Evolutionary conservation across 768 basidiomycete species (phyloP).

Genomic region (Boletus reticuloceps): DNA sequence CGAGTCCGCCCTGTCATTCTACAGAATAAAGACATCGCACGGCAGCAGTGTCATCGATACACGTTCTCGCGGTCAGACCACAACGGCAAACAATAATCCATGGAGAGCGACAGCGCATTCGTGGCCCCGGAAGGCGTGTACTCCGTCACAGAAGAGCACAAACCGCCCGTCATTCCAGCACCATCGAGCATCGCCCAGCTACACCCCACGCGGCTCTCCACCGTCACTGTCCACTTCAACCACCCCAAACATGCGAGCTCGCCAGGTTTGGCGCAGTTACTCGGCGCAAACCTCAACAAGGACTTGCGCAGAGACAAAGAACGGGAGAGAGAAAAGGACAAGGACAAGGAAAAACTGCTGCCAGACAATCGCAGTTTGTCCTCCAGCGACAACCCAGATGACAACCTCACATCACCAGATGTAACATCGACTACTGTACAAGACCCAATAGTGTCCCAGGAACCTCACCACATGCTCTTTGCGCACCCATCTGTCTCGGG

Average conservation of each 20-base stretch:
- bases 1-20: background rate
- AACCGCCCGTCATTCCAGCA: conserved; percentile 49
- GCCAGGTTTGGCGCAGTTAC: conserved; percentile 66
- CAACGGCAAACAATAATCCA: conserved; percentile 23
- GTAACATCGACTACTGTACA: conserved; percentile 35
- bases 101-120: conserved; percentile 85
- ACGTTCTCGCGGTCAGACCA: conserved; percentile 17
- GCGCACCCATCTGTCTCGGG: conserved; percentile 42
- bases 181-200: conserved; percentile 33
- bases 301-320: conserved; percentile 51
- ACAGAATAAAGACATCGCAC: background rate
- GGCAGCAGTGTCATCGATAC: background rate
- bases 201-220: conserved; percentile 64
- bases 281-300: conserved; percentile 55
- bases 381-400: conserved; percentile 79
- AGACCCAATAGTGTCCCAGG: conserved; percentile 26
- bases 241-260: conserved; percentile 48
- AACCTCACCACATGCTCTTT: conserved; percentile 57
- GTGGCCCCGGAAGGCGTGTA: conserved; percentile 90
- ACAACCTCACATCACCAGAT: conserved; percentile 44
- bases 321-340: conserved; percentile 36
- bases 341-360: conserved; percentile 37
- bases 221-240: conserved; percentile 62
- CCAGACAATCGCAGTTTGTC: conserved; percentile 69
- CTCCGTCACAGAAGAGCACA: conserved; percentile 84